A percentile compares a stretch with the other conserved stretches of the same genome.
Conservation (phyloP, 129 eudicot genomes). For the Sambucus nigra region DNA sequence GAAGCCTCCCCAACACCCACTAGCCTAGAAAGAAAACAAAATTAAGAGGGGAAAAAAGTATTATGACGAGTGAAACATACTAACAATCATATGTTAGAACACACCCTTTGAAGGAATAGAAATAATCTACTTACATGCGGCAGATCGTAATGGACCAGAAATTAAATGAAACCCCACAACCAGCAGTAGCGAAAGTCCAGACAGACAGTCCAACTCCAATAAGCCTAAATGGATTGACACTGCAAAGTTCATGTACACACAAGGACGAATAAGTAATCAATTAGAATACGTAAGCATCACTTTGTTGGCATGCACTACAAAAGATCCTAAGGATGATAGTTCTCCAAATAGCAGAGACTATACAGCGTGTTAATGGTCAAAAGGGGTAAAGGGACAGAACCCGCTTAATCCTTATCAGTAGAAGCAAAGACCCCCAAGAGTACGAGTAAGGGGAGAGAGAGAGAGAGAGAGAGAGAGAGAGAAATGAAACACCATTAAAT, state of each 20-base stretch:
- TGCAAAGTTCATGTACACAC: slow-evolving; percentile 24
- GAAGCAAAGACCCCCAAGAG: too few species aligned
- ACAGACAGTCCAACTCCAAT: slow-evolving; percentile 94
- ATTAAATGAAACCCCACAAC: slow-evolving; percentile 69
- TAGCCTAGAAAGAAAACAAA: slow-evolving; percentile 38
- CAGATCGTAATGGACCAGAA: slow-evolving; percentile 80
- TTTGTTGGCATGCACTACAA: too few species aligned
- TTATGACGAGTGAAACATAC: neutral
- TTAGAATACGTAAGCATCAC: too few species aligned
- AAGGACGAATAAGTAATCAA: neutral
- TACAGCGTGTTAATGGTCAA: too few species aligned
- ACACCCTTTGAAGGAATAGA: slow-evolving; percentile 1
- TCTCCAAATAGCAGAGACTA: too few species aligned
- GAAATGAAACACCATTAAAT: too few species aligned
- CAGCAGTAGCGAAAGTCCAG: slow-evolving; percentile 75
- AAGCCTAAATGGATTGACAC: slow-evolving; percentile 91
- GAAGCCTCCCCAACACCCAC: slow-evolving; percentile 99
- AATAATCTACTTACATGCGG: slow-evolving; percentile 64
- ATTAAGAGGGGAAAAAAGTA: neutral
- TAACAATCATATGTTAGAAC: neutral
- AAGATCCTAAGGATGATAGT: too few species aligned
- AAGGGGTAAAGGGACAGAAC: too few species aligned
- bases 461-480: too few species aligned
- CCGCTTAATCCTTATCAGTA: too few species aligned
- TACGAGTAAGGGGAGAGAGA: too few species aligned